Conservation (phyloP, 2,329 filamentous ascomycete species). For the Xylaria arbuscula region DNA sequence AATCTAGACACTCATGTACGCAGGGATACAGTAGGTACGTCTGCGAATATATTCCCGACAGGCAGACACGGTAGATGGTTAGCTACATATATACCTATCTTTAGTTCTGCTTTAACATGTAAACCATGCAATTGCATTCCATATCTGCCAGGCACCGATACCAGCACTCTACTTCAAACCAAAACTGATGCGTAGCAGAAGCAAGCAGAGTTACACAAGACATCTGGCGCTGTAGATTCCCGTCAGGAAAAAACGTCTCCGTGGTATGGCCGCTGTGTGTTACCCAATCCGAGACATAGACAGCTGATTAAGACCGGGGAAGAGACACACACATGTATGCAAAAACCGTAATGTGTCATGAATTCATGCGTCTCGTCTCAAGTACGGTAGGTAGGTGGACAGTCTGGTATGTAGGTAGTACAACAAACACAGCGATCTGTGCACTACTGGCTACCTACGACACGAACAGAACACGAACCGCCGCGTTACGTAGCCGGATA, state of each 20-base stretch:
- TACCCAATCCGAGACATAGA: neutral
- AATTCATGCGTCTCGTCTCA: neutral
- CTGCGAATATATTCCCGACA: too few species aligned
- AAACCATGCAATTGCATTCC: neutral
- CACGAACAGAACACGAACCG: conserved; percentile 28
- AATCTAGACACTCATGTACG: too few species aligned
- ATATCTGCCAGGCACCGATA: neutral
- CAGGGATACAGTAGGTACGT: too few species aligned
- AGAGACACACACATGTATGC: neutral
- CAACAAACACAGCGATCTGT: neutral
- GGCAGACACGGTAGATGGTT: too few species aligned
- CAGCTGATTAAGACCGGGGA: neutral
- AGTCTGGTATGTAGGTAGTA: too few species aligned
- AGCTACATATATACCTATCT: too few species aligned
- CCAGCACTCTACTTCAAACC: too few species aligned
- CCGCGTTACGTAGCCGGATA: neutral
- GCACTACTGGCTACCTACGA: conserved; percentile 6
- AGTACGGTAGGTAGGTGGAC: too few species aligned
- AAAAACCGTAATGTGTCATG: neutral
- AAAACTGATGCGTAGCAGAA: too few species aligned
- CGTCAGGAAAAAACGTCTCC: neutral
- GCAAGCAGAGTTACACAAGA: neutral
- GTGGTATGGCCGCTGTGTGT: neutral
- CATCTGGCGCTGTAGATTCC: neutral
- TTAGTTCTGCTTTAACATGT: too few species aligned